A percentile compares a stretch with the other conserved stretches of the same genome.
These are phyloP conservation scores for Candida dajiaensis DNA, from an alignment of 805 yeast genomes.

Conservation along the genomic window DNA sequence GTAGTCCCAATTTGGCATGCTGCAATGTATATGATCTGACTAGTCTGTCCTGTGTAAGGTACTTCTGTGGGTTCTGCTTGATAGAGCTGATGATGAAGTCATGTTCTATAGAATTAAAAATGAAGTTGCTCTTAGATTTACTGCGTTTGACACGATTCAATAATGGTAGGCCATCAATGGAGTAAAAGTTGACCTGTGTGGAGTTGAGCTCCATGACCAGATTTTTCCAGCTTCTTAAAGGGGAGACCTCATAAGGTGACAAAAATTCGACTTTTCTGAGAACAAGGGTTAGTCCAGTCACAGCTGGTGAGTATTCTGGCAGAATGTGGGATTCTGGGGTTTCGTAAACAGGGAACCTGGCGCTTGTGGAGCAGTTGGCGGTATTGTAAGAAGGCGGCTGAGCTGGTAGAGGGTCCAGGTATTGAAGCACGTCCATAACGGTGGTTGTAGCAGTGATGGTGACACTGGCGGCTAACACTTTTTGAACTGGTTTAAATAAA, in stretches of 20 bases:
- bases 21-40: constrained; percentile 75
- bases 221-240: constrained; percentile 64
- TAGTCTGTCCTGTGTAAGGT: constrained; percentile 25
- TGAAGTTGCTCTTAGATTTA: constrained; percentile 22
- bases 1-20: constrained; percentile 77
- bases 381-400: constrained; percentile 12
- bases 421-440: constrained; percentile 13
- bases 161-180: constrained; percentile 29
- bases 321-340: constrained; percentile 26
- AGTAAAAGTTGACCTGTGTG: constrained; percentile 74
- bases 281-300: constrained; percentile 51
- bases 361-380: constrained; percentile 5
- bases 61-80: constrained; percentile 9
- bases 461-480: background rate
- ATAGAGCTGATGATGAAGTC: constrained; percentile 18
- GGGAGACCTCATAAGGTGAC: constrained; percentile 69
- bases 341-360: constrained; percentile 32
- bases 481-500: background rate
- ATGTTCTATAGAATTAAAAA: constrained; percentile 22
- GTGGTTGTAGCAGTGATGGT: background rate
- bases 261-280: constrained; percentile 69
- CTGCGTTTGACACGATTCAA: constrained; percentile 22
- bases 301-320: constrained; percentile 65
- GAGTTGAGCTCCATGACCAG: constrained; percentile 73
- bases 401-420: constrained; percentile 11